Evolutionary conservation across 441 rosid genomes (phyloP).

Genomic region (Biscutella laevigata): DNA sequence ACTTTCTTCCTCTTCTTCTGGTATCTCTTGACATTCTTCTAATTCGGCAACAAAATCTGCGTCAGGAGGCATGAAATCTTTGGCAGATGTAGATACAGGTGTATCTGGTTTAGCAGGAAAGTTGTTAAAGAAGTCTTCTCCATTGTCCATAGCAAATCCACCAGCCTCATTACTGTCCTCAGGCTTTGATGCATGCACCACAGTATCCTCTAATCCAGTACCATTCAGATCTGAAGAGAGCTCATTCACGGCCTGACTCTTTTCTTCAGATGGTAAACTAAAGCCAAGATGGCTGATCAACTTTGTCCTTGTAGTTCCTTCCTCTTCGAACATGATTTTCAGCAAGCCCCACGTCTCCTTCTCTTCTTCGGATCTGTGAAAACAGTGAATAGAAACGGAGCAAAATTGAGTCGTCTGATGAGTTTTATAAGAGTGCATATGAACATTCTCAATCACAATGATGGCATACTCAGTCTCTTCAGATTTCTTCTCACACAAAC

Average conservation of each 20-base stretch:
- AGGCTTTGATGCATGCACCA: slow-evolving; percentile 31
- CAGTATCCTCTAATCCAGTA: slow-evolving; percentile 46
- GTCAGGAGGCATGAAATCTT: slow-evolving; percentile 27
- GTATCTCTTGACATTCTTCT: slow-evolving; percentile 40
- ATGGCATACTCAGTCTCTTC: slow-evolving; percentile 74
- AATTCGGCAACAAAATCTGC: slow-evolving; percentile 27
- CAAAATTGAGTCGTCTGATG: slow-evolving; percentile 19
- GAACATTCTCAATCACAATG: slow-evolving; percentile 11
- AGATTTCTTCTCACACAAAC: slow-evolving; percentile 73
- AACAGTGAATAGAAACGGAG: slow-evolving; percentile 10
- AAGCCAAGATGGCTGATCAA: slow-evolving; percentile 94
- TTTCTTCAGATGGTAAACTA: slow-evolving; percentile 51
- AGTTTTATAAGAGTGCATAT: slow-evolving; percentile 9
- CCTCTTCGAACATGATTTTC: slow-evolving; percentile 95
- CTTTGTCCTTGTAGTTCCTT: slow-evolving; percentile 84
- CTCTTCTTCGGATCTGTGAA: slow-evolving; percentile 71
- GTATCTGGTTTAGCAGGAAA: slow-evolving; percentile 92
- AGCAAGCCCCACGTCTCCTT: slow-evolving; percentile 89
- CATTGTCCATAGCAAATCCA: slow-evolving; percentile 64
- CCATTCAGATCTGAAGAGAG: slow-evolving; percentile 49
- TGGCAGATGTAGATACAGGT: slow-evolving; percentile 44
- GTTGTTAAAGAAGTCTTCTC: slow-evolving; percentile 94
- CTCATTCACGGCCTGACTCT: slow-evolving; percentile 36
- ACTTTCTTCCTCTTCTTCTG: slow-evolving; percentile 52
- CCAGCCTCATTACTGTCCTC: slow-evolving; percentile 39